phyloP scores from a whole-genome alignment of 169 alveolate genomes.

The Eimeria sp. region DNA sequence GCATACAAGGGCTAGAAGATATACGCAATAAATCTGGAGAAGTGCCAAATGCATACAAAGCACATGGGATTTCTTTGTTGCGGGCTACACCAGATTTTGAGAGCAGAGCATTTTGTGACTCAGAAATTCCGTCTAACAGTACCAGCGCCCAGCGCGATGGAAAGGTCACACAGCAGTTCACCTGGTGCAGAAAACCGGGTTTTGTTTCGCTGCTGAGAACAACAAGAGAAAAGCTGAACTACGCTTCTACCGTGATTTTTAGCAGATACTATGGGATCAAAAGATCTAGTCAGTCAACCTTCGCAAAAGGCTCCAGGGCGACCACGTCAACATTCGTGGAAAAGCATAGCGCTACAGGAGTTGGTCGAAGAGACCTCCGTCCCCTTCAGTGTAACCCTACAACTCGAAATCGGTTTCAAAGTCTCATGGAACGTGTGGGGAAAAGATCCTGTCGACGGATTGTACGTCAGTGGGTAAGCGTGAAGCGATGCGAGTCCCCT shows the following conservation, averaged over 20 bases:
- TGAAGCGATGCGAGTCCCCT: not conserved
- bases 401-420: not conserved
- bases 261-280: not conserved
- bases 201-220: not conserved
- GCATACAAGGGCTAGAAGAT: not conserved
- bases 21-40: not conserved
- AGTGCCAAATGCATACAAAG: not conserved
- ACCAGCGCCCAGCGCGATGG: not conserved
- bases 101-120: not conserved
- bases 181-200: not conserved
- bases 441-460: not conserved
- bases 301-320: not conserved
- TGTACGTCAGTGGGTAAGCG: slow-evolving; percentile 6
- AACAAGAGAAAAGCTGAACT: not conserved
- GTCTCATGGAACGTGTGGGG: not conserved
- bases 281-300: not conserved
- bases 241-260: not conserved
- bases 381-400: not conserved
- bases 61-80: not conserved
- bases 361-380: not conserved
- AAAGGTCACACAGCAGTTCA: not conserved
- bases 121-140: not conserved
- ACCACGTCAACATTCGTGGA: not conserved
- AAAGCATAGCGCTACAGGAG: not conserved
- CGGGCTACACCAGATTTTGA: not conserved